Percentiles rank a stretch among this genome's conserved stretches.
These are phyloP conservation scores for Kalanchoe fedtschenkoi DNA, from an alignment of 164 flowering plant species.

Conservation along the genomic window DNA sequence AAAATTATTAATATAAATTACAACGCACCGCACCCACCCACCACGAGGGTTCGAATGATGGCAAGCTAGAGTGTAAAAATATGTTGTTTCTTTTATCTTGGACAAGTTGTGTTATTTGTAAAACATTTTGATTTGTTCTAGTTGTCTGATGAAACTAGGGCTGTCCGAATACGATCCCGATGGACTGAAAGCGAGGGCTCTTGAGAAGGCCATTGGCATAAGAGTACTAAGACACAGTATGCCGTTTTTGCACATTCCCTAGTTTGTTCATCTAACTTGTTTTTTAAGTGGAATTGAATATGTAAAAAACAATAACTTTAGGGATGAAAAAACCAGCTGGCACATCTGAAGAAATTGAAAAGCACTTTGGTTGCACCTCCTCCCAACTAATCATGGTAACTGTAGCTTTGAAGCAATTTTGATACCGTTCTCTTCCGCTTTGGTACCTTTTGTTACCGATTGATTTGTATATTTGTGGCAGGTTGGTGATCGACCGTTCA, in stretches of 20 bases:
- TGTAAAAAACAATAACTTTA: constrained; percentile 8
- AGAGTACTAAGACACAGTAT: constrained; percentile 67
- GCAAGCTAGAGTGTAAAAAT: no score
- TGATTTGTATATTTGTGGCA: constrained; percentile 16
- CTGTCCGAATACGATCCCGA: constrained; percentile 60
- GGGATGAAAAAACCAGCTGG: constrained; percentile 91
- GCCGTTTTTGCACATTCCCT: background rate
- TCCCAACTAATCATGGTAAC: constrained; percentile 65
- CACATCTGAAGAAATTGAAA: constrained; percentile 69
- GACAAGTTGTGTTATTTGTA: background rate
- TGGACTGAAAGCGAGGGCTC: constrained; percentile 52
- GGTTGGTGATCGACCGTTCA: constrained; percentile 92
- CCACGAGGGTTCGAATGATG: no score
- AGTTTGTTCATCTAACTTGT: background rate
- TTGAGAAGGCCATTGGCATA: constrained; percentile 58
- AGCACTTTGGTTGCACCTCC: constrained; percentile 65
- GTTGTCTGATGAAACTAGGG: constrained; percentile 26
- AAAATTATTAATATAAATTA: background rate
- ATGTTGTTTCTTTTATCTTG: background rate
- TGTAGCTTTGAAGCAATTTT: background rate
- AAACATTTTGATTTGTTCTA: background rate
- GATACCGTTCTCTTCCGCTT: background rate
- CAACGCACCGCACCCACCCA: background rate
- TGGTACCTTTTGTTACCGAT: background rate
- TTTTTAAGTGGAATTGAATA: background rate